Percentiles rank a stretch among this genome's conserved stretches.
Evolutionary conservation across 2,329 filamentous ascomycete genomes (phyloP).

Genomic region (Monosporascus sp.): DNA sequence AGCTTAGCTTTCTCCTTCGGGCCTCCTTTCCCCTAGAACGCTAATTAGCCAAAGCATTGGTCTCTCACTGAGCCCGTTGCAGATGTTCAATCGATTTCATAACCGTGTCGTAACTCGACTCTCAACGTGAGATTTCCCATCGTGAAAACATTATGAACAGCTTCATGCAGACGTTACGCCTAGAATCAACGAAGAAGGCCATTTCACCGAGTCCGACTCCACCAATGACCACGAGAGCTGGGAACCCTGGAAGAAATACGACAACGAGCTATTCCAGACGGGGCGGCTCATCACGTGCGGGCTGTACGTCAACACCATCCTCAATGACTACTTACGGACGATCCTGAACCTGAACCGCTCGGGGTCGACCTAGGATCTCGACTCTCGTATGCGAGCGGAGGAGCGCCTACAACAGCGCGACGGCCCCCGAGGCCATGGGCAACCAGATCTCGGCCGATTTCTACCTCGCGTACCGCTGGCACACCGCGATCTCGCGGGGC

Average conservation of each 20-base stretch:
- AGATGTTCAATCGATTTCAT: slow-evolving; percentile 76
- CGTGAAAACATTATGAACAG: background rate
- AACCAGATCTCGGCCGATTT: slow-evolving; percentile 49
- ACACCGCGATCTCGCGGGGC: slow-evolving; percentile 34
- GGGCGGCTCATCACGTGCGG: slow-evolving; percentile 44
- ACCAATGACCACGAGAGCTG: slow-evolving; percentile 1
- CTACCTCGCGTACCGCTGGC: slow-evolving; percentile 48
- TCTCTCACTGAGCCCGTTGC: too few species aligned
- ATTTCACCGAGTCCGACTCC: slow-evolving; percentile 59
- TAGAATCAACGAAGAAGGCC: slow-evolving; percentile 75
- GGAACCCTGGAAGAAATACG: slow-evolving; percentile 19
- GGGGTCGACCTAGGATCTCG: slow-evolving; percentile 23
- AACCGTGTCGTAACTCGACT: slow-evolving; percentile 77
- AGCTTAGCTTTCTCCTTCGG: too few species aligned
- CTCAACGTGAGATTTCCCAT: slow-evolving; percentile 34
- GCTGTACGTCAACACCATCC: slow-evolving; percentile 47
- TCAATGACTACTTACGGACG: slow-evolving; percentile 34
- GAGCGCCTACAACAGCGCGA: slow-evolving; percentile 16
- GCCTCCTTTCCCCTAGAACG: too few species aligned
- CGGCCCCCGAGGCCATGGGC: slow-evolving; percentile 34
- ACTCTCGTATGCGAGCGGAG: slow-evolving; percentile 22
- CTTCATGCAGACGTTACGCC: background rate
- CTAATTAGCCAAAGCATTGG: too few species aligned
- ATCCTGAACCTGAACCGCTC: slow-evolving; percentile 44
- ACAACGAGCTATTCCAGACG: slow-evolving; percentile 29